Evolutionary conservation across 1,284 basidiomycete genomes (phyloP).

Genomic region (Cutaneotrichosporon daszewskae): DNA sequence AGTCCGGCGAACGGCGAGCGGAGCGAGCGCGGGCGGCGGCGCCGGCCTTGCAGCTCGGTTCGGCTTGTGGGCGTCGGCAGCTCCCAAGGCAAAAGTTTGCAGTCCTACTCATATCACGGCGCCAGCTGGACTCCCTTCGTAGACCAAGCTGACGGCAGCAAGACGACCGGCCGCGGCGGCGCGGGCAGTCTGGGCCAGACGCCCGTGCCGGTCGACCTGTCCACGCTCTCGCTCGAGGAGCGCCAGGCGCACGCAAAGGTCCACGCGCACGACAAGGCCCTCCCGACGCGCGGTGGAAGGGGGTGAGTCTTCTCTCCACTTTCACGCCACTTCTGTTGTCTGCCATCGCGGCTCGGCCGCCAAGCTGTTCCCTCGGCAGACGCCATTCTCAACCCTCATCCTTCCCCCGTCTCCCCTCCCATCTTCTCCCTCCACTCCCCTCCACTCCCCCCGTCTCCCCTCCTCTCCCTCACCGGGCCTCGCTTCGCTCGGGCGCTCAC

Average conservation of each 20-base stretch:
- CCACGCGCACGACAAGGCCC: constrained; percentile 27
- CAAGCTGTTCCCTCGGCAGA: too few relatives aligned
- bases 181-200: constrained; percentile 34
- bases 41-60: not conserved
- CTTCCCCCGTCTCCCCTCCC: too few relatives aligned
- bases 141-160: constrained; percentile 14
- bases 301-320: too few relatives aligned
- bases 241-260: constrained; percentile 38
- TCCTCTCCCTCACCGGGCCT: too few relatives aligned
- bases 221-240: constrained; percentile 35
- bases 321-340: too few relatives aligned
- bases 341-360: too few relatives aligned
- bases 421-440: not conserved
- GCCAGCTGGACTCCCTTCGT: not conserved
- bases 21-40: not conserved
- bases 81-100: too few relatives aligned
- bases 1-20: not conserved
- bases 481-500: not conserved
- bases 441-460: not conserved
- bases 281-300: constrained; percentile 24
- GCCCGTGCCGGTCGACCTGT: constrained; percentile 25
- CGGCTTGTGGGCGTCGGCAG: too few relatives aligned
- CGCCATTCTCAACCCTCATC: too few relatives aligned
- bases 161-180: constrained; percentile 40
- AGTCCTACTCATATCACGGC: too few relatives aligned